phyloP scores from a whole-genome alignment of 352 stramenopile genomes.

The Phytophthora pluvialis region DNA sequence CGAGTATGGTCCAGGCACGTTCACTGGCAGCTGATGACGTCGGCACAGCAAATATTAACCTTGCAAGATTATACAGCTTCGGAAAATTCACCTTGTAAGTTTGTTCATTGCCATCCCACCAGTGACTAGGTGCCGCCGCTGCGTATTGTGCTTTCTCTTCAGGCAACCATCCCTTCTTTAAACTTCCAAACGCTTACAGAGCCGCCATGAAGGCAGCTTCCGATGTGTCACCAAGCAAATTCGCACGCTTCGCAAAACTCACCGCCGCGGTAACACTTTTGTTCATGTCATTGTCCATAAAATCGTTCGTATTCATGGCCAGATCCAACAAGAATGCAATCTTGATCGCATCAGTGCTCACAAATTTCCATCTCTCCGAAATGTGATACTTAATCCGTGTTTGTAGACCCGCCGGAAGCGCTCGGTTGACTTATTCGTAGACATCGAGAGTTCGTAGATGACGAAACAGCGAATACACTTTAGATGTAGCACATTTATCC shows the following conservation, averaged over 20 bases:
- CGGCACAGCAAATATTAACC: slow-evolving; percentile 3
- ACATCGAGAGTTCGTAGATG: background rate
- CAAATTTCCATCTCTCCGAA: slow-evolving; percentile 8
- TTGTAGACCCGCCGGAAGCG: slow-evolving; percentile 1
- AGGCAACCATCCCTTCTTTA: slow-evolving; percentile 1
- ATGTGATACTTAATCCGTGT: background rate
- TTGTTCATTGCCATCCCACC: slow-evolving; percentile 5
- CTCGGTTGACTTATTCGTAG: background rate
- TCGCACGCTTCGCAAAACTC: background rate
- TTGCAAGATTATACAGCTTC: slow-evolving; percentile 3
- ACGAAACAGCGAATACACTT: slow-evolving; percentile 7
- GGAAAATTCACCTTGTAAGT: background rate
- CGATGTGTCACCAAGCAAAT: slow-evolving; percentile 1
- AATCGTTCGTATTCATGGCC: slow-evolving; percentile 9
- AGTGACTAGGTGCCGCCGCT: slow-evolving; percentile 4
- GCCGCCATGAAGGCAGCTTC: background rate
- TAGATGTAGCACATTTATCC: slow-evolving; percentile 11
- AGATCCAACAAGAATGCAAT: slow-evolving; percentile 10
- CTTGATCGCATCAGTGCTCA: slow-evolving; percentile 11
- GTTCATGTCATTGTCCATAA: slow-evolving; percentile 5
- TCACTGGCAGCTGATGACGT: slow-evolving; percentile 7
- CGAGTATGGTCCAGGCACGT: slow-evolving; percentile 12
- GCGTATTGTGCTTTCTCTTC: slow-evolving; percentile 8
- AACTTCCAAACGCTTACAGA: slow-evolving; percentile 7
- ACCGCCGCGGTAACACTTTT: background rate